phyloP scores from a whole-genome alignment of 805 yeast genomes.

The Dipodascus albidus region DNA sequence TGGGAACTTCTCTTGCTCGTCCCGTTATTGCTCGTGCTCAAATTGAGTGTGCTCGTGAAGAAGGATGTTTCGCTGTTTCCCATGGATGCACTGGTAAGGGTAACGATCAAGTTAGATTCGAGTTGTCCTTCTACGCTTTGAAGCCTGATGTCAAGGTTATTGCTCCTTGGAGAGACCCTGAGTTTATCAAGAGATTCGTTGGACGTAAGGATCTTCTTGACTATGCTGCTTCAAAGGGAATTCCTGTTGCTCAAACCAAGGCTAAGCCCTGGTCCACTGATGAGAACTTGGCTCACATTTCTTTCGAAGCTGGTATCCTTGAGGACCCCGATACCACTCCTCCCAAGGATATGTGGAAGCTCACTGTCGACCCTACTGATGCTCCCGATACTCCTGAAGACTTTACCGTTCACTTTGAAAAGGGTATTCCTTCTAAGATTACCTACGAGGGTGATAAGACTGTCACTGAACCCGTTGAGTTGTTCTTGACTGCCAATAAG shows the following conservation, averaged over 20 bases:
- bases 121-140: slow-evolving; percentile 91
- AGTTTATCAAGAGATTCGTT: slow-evolving; percentile 86
- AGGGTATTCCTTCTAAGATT: slow-evolving; percentile 83
- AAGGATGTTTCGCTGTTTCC: slow-evolving; percentile 96
- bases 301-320: slow-evolving; percentile 97
- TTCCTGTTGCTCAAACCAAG: slow-evolving; percentile 94
- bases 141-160: slow-evolving; percentile 94
- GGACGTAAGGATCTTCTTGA: slow-evolving; percentile 95
- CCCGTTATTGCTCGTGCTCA: slow-evolving; percentile 99
- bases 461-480: slow-evolving; percentile 80
- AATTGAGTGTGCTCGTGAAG: slow-evolving; percentile 90
- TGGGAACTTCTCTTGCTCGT: slow-evolving; percentile 97
- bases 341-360: slow-evolving; percentile 99
- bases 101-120: slow-evolving; percentile 98
- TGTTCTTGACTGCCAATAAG: slow-evolving; percentile 85
- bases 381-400: slow-evolving; percentile 93
- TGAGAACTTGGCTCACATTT: slow-evolving; percentile 97
- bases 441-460: slow-evolving; percentile 42
- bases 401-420: slow-evolving; percentile 65
- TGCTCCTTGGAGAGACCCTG: slow-evolving; percentile 99
- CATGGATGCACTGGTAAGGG: slow-evolving; percentile 99
- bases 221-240: slow-evolving; percentile 83
- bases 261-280: slow-evolving; percentile 99
- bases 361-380: slow-evolving; percentile 89
- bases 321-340: slow-evolving; percentile 99